Evolutionary conservation across 495 filamentous ascomycete species (phyloP), one percentile per base, ranked within the genome.

Genomic region (Penicillium turbatum): DNA sequence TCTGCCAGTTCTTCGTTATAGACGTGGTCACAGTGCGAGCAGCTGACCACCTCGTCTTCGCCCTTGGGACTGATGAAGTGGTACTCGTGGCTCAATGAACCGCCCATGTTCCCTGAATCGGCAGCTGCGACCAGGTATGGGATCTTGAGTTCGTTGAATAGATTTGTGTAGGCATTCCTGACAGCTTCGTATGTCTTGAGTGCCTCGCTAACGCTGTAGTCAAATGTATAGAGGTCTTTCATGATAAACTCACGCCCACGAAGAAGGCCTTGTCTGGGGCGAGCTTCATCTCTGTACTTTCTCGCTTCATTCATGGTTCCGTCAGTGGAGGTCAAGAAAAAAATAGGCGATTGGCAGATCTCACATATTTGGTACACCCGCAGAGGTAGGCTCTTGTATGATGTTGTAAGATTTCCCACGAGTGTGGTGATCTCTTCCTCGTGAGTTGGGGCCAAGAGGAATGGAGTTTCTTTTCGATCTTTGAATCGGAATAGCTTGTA

Each of bases 181-280:
- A 95, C 91, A 16, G 79, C 67, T 5, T 81, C 58, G 59, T 98
- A 98, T 2, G 93, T 96, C 39, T 82, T 72, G 2, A 89, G 69
- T 0, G 93, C 93, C 6, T 80, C 69, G 19, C 81, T 63, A 2
- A 78, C 61, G 34, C 71, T 86, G 49, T 75, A 72, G 69, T 98
- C 93, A 60, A 98, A 98, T 0, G 95, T 97, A 64, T 98, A 98
- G 1, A 98, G 81, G 68, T 98, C 93, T 71, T 98, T 98, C 93
- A 98, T 98, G 49, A 90, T 70, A 60, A 98, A 98, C 60, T 98
- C 93, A 54, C 88, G 84, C 0, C 89, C 87, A n/a, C 93, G 84
- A 10, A 98, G 78, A 2, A 97, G 76, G 11, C 93, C 95, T 58
- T 95, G 87, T 32, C 93, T 78, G 6, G 95, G 93, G 21, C 93